Base-by-base conservation (phyloP, 768 basidiomycete genomes). In the Calocera cornea region DNA sequence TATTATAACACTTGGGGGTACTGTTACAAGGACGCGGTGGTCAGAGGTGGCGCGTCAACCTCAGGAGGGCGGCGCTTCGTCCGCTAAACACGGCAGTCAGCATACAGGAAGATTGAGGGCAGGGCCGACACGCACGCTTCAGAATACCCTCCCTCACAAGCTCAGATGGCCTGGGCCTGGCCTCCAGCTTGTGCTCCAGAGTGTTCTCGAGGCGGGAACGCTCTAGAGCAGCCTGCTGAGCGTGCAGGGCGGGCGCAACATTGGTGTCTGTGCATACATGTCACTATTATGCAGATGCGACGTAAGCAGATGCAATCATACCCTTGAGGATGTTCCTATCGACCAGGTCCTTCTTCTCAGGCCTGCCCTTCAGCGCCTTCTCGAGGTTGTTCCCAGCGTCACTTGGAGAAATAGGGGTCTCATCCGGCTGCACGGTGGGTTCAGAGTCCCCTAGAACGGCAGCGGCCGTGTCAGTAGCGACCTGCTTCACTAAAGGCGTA, bases 281-380 rank as follows among this genome's bases (percentile, higher is more conserved):
- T 24, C 34, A 54, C 41, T 64, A 16, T 54, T n/a, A 22, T 16
- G 47, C 12, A 41, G 19, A 22, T n/a, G n/a, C 11, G 41, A 36
- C 16, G 34, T 31, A 27, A 22, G 1, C 1, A 47, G 65, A 36
- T 8, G 60, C n/a, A 64, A 19, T 72, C 76, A 67, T 64, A 82
- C 86, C 85, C 76, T 88, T 87, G 68, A 89, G 80, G 69, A 89
- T 88, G 73, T 87, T 87, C 69, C 85, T 82, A 36, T 86, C 84
- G 68, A 87, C 79, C 49, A 89, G 79, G 49, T 86, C 83, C 41
- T 80, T 74, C 74, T 84, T 83, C n/a, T 83, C 81, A 22, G 87
- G 85, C 41, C 87, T 78, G 22, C 79, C 74, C 49, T 75, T 78
- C 50, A 87, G 78, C 64, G 78, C 78, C 72, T 80, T 81, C 77